Conservation (phyloP, 1,139 yeast genomes). For the Komagataea norvegica region DNA sequence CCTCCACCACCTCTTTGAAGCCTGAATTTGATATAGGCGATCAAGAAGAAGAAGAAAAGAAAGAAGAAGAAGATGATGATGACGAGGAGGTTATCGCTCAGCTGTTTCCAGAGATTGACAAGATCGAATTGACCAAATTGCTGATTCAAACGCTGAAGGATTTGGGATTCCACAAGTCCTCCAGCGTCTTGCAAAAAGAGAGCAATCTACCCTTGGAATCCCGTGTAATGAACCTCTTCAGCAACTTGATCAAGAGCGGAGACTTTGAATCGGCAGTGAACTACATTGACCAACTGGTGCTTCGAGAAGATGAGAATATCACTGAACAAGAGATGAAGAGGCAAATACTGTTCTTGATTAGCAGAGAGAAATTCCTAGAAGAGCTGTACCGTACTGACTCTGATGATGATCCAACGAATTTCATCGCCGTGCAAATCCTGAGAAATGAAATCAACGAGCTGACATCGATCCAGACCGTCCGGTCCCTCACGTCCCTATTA, state of each 20-base stretch:
- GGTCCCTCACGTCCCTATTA: conserved; percentile 33
- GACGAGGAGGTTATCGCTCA: conserved; percentile 12
- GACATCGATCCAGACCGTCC: conserved; percentile 27
- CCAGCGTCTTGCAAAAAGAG: conserved; percentile 36
- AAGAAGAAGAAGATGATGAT: neutral
- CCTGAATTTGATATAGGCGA: too few relatives aligned
- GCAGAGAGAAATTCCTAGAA: conserved; percentile 38
- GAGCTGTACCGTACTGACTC: conserved; percentile 27
- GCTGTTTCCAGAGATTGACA: conserved; percentile 28
- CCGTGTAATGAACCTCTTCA: conserved; percentile 37
- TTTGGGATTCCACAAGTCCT: conserved; percentile 41
- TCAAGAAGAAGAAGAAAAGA: too few relatives aligned
- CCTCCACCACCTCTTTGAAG: too few relatives aligned
- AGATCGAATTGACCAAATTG: conserved; percentile 42
- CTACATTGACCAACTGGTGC: conserved; percentile 27
- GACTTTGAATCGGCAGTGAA: conserved; percentile 39
- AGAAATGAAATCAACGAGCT: conserved; percentile 35
- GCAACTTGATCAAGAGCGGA: conserved; percentile 38
- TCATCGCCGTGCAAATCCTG: conserved; percentile 40
- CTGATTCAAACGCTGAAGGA: conserved; percentile 46
- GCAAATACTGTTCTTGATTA: conserved; percentile 32
- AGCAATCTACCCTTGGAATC: conserved; percentile 39
- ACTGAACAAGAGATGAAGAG: conserved; percentile 14
- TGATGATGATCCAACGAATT: conserved; percentile 29
- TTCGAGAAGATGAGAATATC: conserved; percentile 22